Evolutionary conservation across 805 yeast species (phyloP), one percentile per base, ranked within the genome.

Genomic region (Candida boidinii): DNA sequence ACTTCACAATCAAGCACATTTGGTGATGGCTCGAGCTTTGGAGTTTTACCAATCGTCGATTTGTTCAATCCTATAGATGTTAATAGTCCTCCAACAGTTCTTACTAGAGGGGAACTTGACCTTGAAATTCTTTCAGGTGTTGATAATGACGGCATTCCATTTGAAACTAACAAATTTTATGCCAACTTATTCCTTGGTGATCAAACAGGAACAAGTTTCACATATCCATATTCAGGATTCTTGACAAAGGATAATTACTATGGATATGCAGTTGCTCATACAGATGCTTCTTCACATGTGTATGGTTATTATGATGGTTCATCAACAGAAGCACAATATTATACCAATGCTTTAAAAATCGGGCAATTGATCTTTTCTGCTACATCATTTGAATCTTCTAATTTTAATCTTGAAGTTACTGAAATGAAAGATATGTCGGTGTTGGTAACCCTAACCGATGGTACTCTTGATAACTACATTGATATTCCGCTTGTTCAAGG

Each of bases 81-180:
- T 4, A 42, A 42, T 10, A 58, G 53, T 17, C 79, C 79, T 5
- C 62, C 64, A 7, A 35, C 60, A 1, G 61, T 69, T 31, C 76
- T 76, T 55, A 39, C 62, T 4, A 60, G 69, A 33, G 62, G 62
- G 25, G 61, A 52, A 4, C 61, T 71, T 28, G 69, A 69, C 10
- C 51, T 73, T 35, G 42, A 47, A 0, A 49, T 75, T 25, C 75
- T 79, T 14, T 43, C 42, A 4, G 73, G 73, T 23, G 76, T 70
- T 23, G 54, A 59, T 25, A 62, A 64, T 38, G 49, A 55, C 31
- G 68, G 55, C 22, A 44, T 41, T 9, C 70, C 78, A 2, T 64
- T 70, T 38, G 76, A 77, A 47, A 85, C 94, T 17, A 83, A 84
- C 62, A 83, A 81, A 56, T 84, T 83, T 54, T 81, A 71, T 56